Evolutionary conservation across 495 filamentous ascomycete genomes (phyloP).

Genomic region (Penicillium angulare): DNA sequence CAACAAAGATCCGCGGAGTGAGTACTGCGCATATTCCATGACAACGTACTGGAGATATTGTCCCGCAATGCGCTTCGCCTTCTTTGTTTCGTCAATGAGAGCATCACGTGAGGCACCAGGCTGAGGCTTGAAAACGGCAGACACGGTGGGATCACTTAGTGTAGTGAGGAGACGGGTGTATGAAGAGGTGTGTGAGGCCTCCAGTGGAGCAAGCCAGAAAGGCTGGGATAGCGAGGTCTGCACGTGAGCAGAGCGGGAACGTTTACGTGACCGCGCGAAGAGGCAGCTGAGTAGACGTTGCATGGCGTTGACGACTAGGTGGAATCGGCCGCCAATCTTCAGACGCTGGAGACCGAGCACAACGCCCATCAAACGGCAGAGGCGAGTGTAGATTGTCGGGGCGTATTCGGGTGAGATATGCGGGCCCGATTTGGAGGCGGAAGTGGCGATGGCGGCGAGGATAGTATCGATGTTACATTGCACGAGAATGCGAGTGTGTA

Average conservation of each 20-base stretch:
- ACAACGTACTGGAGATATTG: constrained; percentile 72
- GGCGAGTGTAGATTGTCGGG: constrained; percentile 56
- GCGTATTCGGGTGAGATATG: constrained; percentile 38
- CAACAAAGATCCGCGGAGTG: constrained; percentile 54
- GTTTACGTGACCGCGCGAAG: constrained; percentile 53
- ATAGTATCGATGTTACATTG: constrained; percentile 71
- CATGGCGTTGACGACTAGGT: constrained; percentile 63
- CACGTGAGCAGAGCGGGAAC: constrained; percentile 37
- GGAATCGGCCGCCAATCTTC: constrained; percentile 66
- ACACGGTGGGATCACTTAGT: constrained; percentile 76
- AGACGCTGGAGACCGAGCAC: constrained; percentile 61
- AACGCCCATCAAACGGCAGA: constrained; percentile 58
- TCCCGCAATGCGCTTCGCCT: constrained; percentile 70
- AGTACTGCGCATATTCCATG: constrained; percentile 66
- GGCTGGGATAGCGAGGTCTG: constrained; percentile 29
- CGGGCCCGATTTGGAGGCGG: constrained; percentile 46
- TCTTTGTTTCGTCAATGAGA: constrained; percentile 74
- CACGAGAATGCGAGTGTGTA: constrained; percentile 50
- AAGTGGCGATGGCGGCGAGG: constrained; percentile 54
- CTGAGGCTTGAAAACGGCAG: constrained; percentile 58
- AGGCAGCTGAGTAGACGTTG: constrained; percentile 63
- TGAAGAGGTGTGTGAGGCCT: constrained; percentile 54
- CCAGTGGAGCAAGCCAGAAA: constrained; percentile 46
- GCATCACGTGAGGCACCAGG: constrained; percentile 34
- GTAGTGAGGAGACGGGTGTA: constrained; percentile 72